Conservation (phyloP, 495 filamentous ascomycete genomes). For the Xylaria longipes region DNA sequence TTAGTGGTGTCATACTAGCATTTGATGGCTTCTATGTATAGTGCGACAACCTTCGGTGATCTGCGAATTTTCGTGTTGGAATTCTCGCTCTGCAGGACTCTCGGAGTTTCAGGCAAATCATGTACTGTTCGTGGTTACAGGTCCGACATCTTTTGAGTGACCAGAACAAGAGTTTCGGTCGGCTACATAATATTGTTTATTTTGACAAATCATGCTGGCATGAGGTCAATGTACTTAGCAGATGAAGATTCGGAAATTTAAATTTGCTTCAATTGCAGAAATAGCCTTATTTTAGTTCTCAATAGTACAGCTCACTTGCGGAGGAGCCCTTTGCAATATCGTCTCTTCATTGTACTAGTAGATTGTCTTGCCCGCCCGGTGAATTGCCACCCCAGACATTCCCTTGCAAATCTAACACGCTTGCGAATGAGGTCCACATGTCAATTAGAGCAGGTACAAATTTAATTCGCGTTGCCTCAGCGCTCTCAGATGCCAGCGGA, state of each 20-base stretch:
- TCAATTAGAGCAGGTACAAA: background rate
- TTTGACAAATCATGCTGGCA: background rate
- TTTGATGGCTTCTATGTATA: background rate
- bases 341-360: background rate
- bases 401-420: background rate
- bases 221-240: background rate
- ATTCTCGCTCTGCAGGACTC: background rate
- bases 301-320: background rate
- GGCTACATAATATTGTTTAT: background rate
- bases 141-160: background rate
- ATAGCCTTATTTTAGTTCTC: background rate
- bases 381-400: background rate
- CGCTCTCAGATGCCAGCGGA: background rate
- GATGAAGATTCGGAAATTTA: background rate
- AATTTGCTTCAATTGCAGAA: background rate
- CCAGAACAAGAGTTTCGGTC: background rate
- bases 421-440: background rate
- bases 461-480: background rate
- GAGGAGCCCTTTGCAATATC: background rate
- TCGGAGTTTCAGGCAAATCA: background rate
- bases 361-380: background rate
- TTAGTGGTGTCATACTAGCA: background rate
- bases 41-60: background rate
- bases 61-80: background rate
- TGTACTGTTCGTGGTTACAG: background rate